Percentiles rank a stretch among this genome's conserved stretches.
Conservation (phyloP, 257 asterid genomes). For the Fraxinus excelsior region DNA sequence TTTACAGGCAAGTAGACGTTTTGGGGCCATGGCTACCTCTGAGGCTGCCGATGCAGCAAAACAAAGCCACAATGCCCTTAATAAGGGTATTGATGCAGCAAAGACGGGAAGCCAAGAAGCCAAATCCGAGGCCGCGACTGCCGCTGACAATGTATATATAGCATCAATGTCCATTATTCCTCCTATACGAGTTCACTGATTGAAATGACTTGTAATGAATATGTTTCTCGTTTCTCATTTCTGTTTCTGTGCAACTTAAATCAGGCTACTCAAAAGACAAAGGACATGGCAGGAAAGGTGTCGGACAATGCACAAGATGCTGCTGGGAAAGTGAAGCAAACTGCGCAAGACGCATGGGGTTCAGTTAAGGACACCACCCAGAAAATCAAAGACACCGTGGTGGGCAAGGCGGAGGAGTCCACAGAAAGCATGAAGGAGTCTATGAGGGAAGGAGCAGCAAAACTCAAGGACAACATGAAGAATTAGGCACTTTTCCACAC, state of each 20-base stretch:
- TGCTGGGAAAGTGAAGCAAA: slow-evolving; percentile 61
- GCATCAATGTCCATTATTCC: neutral
- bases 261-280: slow-evolving; percentile 48
- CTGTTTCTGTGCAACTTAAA: too few species aligned
- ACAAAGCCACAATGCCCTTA: slow-evolving; percentile 46
- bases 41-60: slow-evolving; percentile 49
- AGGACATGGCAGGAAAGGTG: slow-evolving; percentile 54
- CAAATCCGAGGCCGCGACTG: slow-evolving; percentile 40
- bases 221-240: too few species aligned
- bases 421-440: slow-evolving; percentile 34
- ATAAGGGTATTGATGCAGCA: slow-evolving; percentile 55
- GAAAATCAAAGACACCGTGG: slow-evolving; percentile 63
- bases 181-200: neutral
- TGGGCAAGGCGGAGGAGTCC: slow-evolving; percentile 53
- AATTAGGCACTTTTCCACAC: slow-evolving; percentile 10
- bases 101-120: slow-evolving; percentile 50
- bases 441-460: slow-evolving; percentile 35
- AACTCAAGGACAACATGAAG: slow-evolving; percentile 40
- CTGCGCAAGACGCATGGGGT: slow-evolving; percentile 51
- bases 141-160: slow-evolving; percentile 45
- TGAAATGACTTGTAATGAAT: neutral
- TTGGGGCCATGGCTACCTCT: slow-evolving; percentile 33
- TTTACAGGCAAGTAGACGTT: slow-evolving; percentile 34
- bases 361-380: slow-evolving; percentile 56
- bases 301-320: slow-evolving; percentile 57